phyloP scores from a whole-genome alignment of 2,329 filamentous ascomycete species.

The Coleophoma eucalyptorum region DNA sequence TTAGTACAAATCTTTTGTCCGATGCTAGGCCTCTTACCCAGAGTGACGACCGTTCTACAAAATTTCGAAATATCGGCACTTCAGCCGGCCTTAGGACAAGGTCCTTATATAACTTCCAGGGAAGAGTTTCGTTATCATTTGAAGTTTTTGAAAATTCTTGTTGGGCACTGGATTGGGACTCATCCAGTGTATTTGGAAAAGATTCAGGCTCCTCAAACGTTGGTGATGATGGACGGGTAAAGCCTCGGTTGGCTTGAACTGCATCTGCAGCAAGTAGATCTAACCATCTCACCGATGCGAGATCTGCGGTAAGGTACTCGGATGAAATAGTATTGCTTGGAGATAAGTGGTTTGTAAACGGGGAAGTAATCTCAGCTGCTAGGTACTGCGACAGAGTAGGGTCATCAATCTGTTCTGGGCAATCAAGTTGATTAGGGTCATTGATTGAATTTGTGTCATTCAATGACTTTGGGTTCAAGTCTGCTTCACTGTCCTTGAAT shows the following conservation, averaged over 20 bases:
- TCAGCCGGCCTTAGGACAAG: neutral
- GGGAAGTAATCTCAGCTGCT: neutral
- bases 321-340: neutral
- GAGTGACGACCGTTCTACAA: slow-evolving; percentile 15
- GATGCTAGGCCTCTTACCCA: slow-evolving; percentile 11
- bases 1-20: no score
- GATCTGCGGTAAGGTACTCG: slow-evolving; percentile 1
- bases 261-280: slow-evolving; percentile 7
- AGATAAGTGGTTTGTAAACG: neutral
- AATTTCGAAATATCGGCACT: slow-evolving; percentile 16
- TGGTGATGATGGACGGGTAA: slow-evolving; percentile 4
- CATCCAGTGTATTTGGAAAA: neutral
- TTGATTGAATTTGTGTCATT: no score
- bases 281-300: slow-evolving; percentile 6
- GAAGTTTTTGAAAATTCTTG: slow-evolving; percentile 10
- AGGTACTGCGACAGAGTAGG: neutral
- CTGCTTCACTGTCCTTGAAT: neutral
- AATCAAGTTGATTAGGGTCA: neutral
- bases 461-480: neutral
- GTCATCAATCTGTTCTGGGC: neutral
- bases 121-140: slow-evolving; percentile 8
- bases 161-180: neutral
- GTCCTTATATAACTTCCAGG: slow-evolving; percentile 14
- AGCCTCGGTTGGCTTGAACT: slow-evolving; percentile 8
- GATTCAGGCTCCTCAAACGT: neutral